A percentile compares a stretch with the other conserved stretches of the same genome.
Conservation (phyloP, 2,329 filamentous ascomycete genomes). For the Fusarium floridanum region DNA sequence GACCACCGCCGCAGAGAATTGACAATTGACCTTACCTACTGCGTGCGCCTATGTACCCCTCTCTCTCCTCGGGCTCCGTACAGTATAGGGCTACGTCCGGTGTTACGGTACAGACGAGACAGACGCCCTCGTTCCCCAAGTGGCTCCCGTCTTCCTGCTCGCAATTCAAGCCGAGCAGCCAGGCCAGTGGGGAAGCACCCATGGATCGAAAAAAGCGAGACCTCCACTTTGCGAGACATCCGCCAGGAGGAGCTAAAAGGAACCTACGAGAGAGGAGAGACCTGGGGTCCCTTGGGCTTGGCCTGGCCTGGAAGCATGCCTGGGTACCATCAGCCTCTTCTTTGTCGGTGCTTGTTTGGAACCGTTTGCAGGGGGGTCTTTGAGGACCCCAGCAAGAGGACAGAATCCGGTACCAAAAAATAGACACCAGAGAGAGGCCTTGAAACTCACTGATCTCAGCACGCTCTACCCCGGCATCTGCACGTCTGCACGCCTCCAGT, state of each 20-base stretch:
- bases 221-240: slow-evolving; percentile 30
- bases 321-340: slow-evolving; percentile 6
- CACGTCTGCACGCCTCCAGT: neutral
- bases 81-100: slow-evolving; percentile 11
- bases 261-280: slow-evolving; percentile 7
- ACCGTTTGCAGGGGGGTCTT: neutral
- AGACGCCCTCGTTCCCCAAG: slow-evolving; percentile 22
- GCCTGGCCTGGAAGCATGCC: neutral
- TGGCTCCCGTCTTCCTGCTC: slow-evolving; percentile 8
- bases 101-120: slow-evolving; percentile 9
- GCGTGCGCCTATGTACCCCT: slow-evolving; percentile 14
- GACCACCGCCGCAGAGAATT: neutral
- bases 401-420: neutral
- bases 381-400: neutral
- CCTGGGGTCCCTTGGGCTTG: slow-evolving; percentile 19
- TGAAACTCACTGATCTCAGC: slow-evolving; percentile 14
- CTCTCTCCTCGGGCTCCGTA: slow-evolving; percentile 21
- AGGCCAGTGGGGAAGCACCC: slow-evolving; percentile 25
- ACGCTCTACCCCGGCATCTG: slow-evolving; percentile 5
- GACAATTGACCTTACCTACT: neutral
- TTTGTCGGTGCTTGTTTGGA: slow-evolving; percentile 6
- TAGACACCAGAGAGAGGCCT: neutral
- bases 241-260: slow-evolving; percentile 5
- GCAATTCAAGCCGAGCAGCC: slow-evolving; percentile 22
- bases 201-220: neutral